phyloP scores from a whole-genome alignment of 1,139 yeast genomes.

The Suhomyces taliae region DNA sequence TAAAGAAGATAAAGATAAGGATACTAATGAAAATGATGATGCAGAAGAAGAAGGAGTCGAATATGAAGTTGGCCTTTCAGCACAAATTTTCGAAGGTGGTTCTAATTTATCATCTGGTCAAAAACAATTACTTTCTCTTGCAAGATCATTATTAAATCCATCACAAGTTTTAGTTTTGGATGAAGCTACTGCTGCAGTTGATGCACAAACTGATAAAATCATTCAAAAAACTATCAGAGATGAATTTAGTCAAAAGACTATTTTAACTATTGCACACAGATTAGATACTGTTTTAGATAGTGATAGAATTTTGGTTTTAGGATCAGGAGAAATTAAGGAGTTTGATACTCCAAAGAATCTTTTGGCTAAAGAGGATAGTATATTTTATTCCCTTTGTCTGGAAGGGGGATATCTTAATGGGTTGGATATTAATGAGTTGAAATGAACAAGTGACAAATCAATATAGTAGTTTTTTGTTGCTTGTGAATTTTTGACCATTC shows the following conservation, averaged over 20 bases:
- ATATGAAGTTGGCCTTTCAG: slow-evolving; percentile 15
- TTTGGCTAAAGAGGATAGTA: slow-evolving; percentile 17
- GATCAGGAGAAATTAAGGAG: slow-evolving; percentile 23
- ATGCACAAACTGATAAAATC: slow-evolving; percentile 28
- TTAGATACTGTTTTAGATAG: slow-evolving; percentile 28
- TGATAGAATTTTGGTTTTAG: slow-evolving; percentile 26
- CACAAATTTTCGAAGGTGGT: slow-evolving; percentile 27
- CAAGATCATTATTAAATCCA: slow-evolving; percentile 36
- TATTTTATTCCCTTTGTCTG: slow-evolving; percentile 23
- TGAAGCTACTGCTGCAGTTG: slow-evolving; percentile 30
- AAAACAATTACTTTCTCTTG: slow-evolving; percentile 38
- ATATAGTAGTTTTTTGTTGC: too few species aligned
- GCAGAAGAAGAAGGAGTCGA: slow-evolving; percentile 16
- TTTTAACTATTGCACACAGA: slow-evolving; percentile 28
- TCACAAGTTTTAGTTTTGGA: slow-evolving; percentile 25
- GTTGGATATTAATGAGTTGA: slow-evolving; percentile 3
- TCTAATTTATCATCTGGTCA: slow-evolving; percentile 40
- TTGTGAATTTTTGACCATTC: too few species aligned
- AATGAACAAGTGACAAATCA: not conserved
- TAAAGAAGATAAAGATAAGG: slow-evolving; percentile 15
- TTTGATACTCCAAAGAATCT: slow-evolving; percentile 22
- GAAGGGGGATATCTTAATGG: slow-evolving; percentile 20
- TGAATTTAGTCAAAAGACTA: slow-evolving; percentile 25
- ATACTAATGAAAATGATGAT: slow-evolving; percentile 12
- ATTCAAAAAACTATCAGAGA: slow-evolving; percentile 25